Conservation (phyloP, 163 green algal species). For the Chlamydomonas reinhardtii region DNA sequence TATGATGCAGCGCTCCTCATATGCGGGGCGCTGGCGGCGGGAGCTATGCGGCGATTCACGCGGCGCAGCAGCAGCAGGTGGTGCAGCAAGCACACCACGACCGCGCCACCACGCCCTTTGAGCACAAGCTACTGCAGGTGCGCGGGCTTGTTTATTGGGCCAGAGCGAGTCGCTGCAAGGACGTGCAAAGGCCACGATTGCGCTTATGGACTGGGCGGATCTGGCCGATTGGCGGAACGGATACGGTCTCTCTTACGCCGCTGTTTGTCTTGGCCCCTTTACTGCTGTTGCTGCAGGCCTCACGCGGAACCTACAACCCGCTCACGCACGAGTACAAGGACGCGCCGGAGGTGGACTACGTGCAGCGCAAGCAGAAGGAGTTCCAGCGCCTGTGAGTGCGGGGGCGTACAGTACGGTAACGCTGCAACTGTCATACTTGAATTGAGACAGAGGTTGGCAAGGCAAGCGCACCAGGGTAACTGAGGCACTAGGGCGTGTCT, state of each 20-base stretch:
- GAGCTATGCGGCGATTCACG: neutral
- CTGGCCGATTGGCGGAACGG: too few species aligned
- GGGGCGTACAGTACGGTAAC: too few species aligned
- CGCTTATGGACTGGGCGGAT: too few species aligned
- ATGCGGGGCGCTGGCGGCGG: neutral
- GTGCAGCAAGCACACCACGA: neutral
- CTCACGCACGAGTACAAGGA: constrained; percentile 28
- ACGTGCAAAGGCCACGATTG: too few species aligned
- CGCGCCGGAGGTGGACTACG: constrained; percentile 28
- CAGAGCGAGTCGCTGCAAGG: too few species aligned
- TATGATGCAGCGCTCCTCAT: constrained; percentile 7
- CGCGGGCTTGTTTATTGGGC: too few species aligned
- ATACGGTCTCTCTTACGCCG: too few species aligned
- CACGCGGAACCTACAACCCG: constrained; percentile 32
- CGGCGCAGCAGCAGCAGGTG: constrained; percentile 4
- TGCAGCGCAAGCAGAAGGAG: constrained; percentile 32
- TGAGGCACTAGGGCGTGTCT: too few species aligned
- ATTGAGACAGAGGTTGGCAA: too few species aligned
- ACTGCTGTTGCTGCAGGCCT: neutral
- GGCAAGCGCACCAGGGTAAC: too few species aligned
- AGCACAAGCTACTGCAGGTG: constrained; percentile 43
- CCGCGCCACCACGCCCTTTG: neutral
- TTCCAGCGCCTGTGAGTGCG: constrained; percentile 7
- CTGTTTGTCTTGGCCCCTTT: too few species aligned
- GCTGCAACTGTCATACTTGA: too few species aligned